Conservation (phyloP, 305 asterid species). For the Euphrasia arctica region DNA sequence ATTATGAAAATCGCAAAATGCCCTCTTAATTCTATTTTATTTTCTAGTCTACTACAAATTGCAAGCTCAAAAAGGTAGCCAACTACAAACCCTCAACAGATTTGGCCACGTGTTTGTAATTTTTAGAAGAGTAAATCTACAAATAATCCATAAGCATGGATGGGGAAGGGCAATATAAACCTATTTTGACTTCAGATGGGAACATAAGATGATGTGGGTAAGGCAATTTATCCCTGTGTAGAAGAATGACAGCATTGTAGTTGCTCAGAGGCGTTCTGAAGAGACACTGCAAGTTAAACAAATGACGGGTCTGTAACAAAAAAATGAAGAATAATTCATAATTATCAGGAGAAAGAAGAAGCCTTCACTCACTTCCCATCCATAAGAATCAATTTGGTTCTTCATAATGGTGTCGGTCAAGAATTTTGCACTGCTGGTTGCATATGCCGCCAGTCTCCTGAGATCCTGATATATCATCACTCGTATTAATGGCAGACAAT, state of each 20-base stretch:
- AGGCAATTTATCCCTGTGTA: conserved; percentile 84
- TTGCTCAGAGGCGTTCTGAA: conserved; percentile 93
- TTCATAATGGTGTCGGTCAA: conserved; percentile 59
- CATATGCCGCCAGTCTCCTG: conserved; percentile 77
- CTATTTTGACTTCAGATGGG: conserved; percentile 81
- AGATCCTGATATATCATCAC: conserved; percentile 60
- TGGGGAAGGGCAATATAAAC: conserved; percentile 31
- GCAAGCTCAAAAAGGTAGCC: not conserved
- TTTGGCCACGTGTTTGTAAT: too few relatives aligned
- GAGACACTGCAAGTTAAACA: conserved; percentile 66
- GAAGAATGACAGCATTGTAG: conserved; percentile 87
- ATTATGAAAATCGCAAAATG: not conserved
- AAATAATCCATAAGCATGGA: conserved; percentile 15
- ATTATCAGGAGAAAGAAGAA: conserved; percentile 10
- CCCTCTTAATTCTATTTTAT: not conserved
- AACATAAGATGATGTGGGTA: conserved; percentile 79
- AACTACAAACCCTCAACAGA: too few relatives aligned
- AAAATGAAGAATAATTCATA: conserved; percentile 20
- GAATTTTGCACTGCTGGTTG: conserved; percentile 72
- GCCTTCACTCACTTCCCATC: conserved; percentile 82
- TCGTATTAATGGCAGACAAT: conserved; percentile 23
- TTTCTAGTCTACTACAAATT: not conserved
- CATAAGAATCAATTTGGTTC: conserved; percentile 57
- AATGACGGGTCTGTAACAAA: conserved; percentile 17
- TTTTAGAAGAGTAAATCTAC: not conserved